Percentiles rank a stretch among this genome's conserved stretches.
Evolutionary conservation across 108 stramenopile species (phyloP).

Genomic region (Nannochloropsis salina): DNA sequence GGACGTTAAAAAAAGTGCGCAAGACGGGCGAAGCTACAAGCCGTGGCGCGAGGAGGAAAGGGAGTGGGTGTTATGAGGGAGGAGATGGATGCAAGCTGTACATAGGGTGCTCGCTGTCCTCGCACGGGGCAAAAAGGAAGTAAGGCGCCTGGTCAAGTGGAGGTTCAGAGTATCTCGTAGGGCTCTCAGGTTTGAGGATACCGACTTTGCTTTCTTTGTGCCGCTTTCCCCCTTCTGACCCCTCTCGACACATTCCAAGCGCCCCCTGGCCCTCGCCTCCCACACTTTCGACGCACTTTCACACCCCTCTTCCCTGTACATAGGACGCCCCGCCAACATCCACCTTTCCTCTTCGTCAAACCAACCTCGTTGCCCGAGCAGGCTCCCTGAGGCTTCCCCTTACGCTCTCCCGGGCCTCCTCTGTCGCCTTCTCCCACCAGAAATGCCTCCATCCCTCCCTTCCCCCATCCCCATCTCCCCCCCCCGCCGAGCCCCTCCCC

Average conservation of each 20-base stretch:
- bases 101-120: background rate
- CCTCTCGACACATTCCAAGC: conserved; percentile 4
- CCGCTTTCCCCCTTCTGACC: conserved; percentile 26
- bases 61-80: background rate
- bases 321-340: conserved; percentile 21
- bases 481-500: too few species aligned
- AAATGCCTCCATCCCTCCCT: background rate
- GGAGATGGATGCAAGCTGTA: conserved; percentile 18
- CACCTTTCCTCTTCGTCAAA: background rate
- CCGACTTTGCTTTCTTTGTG: background rate
- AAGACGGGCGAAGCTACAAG: too few species aligned
- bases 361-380: conserved; percentile 26
- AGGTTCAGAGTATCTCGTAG: background rate
- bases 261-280: too few species aligned
- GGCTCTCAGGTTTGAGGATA: background rate
- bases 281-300: too few species aligned
- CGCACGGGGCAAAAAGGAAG: background rate
- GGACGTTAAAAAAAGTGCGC: too few species aligned
- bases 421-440: background rate
- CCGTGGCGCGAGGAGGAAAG: too few species aligned
- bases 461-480: background rate
- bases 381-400: conserved; percentile 18
- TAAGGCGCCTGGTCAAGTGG: background rate
- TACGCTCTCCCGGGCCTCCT: background rate
- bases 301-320: background rate